Base-by-base conservation (phyloP, 345 rosid species). In the Passiflora organensis region DNA sequence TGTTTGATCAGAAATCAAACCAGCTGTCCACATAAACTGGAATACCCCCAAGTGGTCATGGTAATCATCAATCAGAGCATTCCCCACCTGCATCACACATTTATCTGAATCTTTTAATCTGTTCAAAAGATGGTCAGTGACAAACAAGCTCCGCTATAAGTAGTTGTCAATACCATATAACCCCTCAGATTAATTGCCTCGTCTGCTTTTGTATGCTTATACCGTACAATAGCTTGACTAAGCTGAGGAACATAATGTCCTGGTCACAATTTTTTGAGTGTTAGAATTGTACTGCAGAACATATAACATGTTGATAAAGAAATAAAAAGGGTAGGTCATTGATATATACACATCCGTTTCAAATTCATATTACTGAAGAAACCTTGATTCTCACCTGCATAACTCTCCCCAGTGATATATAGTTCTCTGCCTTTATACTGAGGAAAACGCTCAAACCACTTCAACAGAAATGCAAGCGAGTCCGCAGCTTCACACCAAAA, bases 211-310 rank as follows among this genome's bases (percentile, higher is more conserved):
- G 67, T 81, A 54, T 16, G 48, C 77, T 88, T 88, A 77, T 81
- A 63, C 64, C 50, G 53, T 47, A 80, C 84, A 69, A 91, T 82
- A 44, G 83, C 87, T 63, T 81, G 79, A 64, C 98, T 91, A 23
- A 91, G 77, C 71, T 91, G 96, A 63, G 96, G 98, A 77, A 88
- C 84, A 79, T 88, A 91, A 71, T 91, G 98, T 37, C 98, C 98
- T 91, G 78, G 34, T 58, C 63, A 28, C 63, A 47, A 54, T 11
- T 60, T 49, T 59, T 17, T 9, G 21, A 59, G 10, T 5, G 17
- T 20, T 32, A 51, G 59, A 69, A 51, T 16, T 25, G 43, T 54
- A 51, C 11, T 32, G 15, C 10, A 44, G 55, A 19, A 38, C 56
- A 16, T 52, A 38, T 23, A n/a, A n/a, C n/a, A 43, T 47, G 36